phyloP scores from a whole-genome alignment of 805 yeast genomes.

The Lipomyces mesembrius region DNA sequence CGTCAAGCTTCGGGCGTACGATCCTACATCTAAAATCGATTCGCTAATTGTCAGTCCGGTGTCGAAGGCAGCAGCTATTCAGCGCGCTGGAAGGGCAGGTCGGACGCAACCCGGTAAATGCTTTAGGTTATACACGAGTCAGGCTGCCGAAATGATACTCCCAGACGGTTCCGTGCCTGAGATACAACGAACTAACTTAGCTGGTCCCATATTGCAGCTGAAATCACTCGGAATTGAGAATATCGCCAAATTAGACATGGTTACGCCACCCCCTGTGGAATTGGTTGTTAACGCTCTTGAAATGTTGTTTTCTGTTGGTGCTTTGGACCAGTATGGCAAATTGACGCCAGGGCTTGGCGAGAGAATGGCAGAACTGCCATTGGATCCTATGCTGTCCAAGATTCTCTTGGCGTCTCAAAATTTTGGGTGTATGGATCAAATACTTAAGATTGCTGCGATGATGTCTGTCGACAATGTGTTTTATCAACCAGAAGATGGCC shows the following conservation, averaged over 20 bases:
- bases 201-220: conserved; percentile 66
- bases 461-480: conserved; percentile 73
- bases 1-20: conserved; percentile 74
- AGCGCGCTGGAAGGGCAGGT: conserved; percentile 82
- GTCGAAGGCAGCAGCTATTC: conserved; percentile 78
- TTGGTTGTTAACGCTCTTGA: conserved; percentile 69
- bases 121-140: conserved; percentile 68
- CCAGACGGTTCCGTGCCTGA: conserved; percentile 77
- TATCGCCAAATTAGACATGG: conserved; percentile 65
- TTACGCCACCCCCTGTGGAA: conserved; percentile 76
- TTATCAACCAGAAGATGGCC: conserved; percentile 67
- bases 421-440: conserved; percentile 67
- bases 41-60: conserved; percentile 71
- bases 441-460: conserved; percentile 75
- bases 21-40: conserved; percentile 75
- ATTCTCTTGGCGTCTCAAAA: conserved; percentile 57
- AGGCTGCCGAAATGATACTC: conserved; percentile 44
- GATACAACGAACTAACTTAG: conserved; percentile 75
- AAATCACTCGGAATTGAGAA: conserved; percentile 68
- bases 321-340: conserved; percentile 69
- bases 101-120: conserved; percentile 77
- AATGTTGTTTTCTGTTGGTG: conserved; percentile 76
- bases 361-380: conserved; percentile 70
- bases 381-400: conserved; percentile 73
- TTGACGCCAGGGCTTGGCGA: conserved; percentile 62